Percentiles rank a stretch among this genome's conserved stretches.
phyloP scores from a whole-genome alignment of 495 filamentous ascomycete genomes.

The Xylaria bambusicola region DNA sequence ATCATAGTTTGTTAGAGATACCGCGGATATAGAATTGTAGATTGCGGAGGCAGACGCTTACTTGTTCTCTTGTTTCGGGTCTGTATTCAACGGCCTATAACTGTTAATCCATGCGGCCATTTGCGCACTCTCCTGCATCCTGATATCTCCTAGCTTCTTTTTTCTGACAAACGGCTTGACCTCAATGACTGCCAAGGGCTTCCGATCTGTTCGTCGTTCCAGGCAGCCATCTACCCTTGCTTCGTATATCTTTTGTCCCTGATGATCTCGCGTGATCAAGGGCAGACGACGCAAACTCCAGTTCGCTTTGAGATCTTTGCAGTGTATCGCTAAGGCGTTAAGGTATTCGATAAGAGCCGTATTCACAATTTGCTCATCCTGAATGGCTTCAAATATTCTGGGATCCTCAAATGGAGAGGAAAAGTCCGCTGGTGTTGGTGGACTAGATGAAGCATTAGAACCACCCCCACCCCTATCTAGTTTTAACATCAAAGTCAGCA shows the following conservation, averaged over 20 bases:
- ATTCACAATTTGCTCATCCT: constrained; percentile 6
- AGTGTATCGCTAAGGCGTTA: constrained; percentile 1
- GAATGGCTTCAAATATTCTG: background rate
- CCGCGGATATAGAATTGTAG: background rate
- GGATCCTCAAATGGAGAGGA: background rate
- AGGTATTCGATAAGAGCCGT: constrained; percentile 7
- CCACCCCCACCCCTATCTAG: no score
- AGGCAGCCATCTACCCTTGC: constrained; percentile 3
- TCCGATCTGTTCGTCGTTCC: background rate
- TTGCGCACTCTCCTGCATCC: constrained; percentile 7
- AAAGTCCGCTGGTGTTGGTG: background rate
- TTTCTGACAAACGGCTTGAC: background rate
- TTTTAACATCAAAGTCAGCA: no score
- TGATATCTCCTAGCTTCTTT: background rate
- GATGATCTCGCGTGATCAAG: background rate
- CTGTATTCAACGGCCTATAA: background rate
- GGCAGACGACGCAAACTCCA: background rate
- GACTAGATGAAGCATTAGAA: background rate
- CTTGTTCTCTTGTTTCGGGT: background rate
- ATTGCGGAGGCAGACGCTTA: background rate
- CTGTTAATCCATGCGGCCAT: constrained; percentile 2
- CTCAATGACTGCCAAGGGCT: background rate
- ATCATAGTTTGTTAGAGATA: background rate
- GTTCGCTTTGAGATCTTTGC: background rate
- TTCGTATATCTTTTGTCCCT: background rate